A percentile compares a stretch with the other conserved stretches of the same genome.
These are phyloP conservation scores for Huntiella savannae DNA, from an alignment of 2,329 filamentous ascomycete genomes.

Conservation along the genomic window DNA sequence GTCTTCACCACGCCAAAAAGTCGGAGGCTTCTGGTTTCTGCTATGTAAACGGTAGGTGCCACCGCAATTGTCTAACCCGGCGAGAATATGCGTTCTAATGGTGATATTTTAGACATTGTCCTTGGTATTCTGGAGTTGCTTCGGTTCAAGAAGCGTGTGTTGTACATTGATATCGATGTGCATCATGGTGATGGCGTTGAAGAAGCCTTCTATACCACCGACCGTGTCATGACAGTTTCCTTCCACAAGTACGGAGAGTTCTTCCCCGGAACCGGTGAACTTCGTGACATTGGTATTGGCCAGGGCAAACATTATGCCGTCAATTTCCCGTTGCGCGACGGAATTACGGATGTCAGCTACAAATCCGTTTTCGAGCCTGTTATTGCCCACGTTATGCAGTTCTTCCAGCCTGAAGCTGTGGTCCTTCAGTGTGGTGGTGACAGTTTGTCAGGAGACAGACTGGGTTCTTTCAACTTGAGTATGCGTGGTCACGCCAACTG, in stretches of 20 bases:
- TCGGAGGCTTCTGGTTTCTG: conserved; percentile 92
- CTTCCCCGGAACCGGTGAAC: conserved; percentile 79
- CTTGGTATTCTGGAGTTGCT: conserved; percentile 85
- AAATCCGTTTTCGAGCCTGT: conserved; percentile 82
- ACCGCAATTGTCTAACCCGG: not conserved
- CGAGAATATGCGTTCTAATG: not conserved
- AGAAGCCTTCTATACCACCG: conserved; percentile 81
- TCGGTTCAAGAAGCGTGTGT: conserved; percentile 77
- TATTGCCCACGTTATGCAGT: conserved; percentile 68
- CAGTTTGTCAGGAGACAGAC: conserved; percentile 77
- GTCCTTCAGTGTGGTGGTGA: conserved; percentile 94
- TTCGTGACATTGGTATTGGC: conserved; percentile 72
- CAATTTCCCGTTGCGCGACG: conserved; percentile 81
- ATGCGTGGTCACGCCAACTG: conserved; percentile 93
- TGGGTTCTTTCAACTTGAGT: conserved; percentile 94
- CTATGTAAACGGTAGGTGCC: conserved; percentile 69
- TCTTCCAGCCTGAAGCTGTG: conserved; percentile 77
- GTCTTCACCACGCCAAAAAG: conserved; percentile 94
- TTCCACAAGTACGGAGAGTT: conserved; percentile 97
- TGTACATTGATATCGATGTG: conserved; percentile 93
- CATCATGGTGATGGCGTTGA: conserved; percentile 89
- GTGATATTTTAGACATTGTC: conserved; percentile 54
- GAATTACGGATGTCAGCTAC: conserved; percentile 79
- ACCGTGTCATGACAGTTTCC: conserved; percentile 80
- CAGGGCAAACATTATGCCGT: conserved; percentile 76